phyloP scores from a whole-genome alignment of 495 filamentous ascomycete species.

The Trichoderma virens region DNA sequence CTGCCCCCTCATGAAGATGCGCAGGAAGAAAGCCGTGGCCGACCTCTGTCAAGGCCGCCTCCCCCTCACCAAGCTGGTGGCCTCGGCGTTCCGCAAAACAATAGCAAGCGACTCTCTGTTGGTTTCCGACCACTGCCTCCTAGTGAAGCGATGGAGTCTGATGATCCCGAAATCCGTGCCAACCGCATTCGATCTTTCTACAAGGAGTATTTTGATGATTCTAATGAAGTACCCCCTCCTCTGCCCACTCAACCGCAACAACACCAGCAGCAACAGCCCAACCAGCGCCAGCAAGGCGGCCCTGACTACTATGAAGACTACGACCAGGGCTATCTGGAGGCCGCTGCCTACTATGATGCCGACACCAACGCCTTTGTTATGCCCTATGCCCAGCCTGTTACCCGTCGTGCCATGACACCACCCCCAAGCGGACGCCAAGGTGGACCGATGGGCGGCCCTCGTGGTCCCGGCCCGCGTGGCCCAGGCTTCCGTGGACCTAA shows the following conservation, averaged over 20 bases:
- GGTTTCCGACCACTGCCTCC: slow-evolving; percentile 89
- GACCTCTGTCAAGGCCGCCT: background rate
- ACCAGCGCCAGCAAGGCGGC: slow-evolving; percentile 23
- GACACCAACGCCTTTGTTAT: slow-evolving; percentile 66
- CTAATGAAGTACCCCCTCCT: slow-evolving; percentile 33
- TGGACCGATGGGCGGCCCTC: background rate
- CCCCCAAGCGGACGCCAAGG: slow-evolving; percentile 58
- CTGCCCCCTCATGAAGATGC: background rate
- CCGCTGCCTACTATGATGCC: slow-evolving; percentile 61
- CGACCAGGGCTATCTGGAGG: slow-evolving; percentile 56
- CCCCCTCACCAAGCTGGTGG: slow-evolving; percentile 23
- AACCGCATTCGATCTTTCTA: slow-evolving; percentile 98
- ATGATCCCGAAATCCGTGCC: slow-evolving; percentile 89
- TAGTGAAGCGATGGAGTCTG: slow-evolving; percentile 56
- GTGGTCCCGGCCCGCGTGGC: slow-evolving; percentile 22
- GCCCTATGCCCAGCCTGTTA: slow-evolving; percentile 72
- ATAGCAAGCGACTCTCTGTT: slow-evolving; percentile 65
- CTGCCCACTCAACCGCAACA: slow-evolving; percentile 20
- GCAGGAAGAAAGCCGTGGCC: slow-evolving; percentile 1
- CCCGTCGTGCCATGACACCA: slow-evolving; percentile 93
- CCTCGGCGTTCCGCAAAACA: slow-evolving; percentile 49
- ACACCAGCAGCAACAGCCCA: slow-evolving; percentile 19
- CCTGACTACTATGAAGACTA: slow-evolving; percentile 63
- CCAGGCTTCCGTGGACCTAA: slow-evolving; percentile 23
- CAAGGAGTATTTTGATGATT: slow-evolving; percentile 97